A percentile compares a stretch with the other conserved stretches of the same genome.
Conservation (phyloP, 208 protist species). For the Zelonia costaricensis region DNA sequence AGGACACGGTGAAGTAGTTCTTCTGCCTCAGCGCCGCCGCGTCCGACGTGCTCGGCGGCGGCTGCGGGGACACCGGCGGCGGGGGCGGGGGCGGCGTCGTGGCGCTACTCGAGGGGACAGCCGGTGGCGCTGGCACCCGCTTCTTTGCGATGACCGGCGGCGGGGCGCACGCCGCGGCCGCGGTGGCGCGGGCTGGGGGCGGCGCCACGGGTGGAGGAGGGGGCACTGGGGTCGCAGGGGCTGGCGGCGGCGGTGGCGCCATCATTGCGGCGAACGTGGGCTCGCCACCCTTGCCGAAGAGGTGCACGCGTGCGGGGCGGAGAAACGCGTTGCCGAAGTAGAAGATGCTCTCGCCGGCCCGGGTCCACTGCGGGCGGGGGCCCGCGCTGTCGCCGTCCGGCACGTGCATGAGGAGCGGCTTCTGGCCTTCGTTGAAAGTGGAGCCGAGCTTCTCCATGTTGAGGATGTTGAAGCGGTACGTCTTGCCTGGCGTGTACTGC, state of each 20-base stretch:
- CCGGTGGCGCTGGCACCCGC: neutral
- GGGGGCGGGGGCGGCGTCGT: neutral
- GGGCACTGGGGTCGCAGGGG: neutral
- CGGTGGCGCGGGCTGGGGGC: slow-evolving; percentile 1
- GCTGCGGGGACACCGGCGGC: neutral
- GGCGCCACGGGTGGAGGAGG: neutral
- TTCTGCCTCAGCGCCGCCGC: slow-evolving; percentile 16
- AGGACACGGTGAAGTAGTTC: slow-evolving; percentile 93
- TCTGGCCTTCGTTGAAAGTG: slow-evolving; percentile 96
- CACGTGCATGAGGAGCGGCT: slow-evolving; percentile 90
- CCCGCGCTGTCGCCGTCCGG: slow-evolving; percentile 6
- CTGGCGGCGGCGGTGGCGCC: neutral
- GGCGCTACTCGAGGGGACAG: neutral
- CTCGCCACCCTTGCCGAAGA: slow-evolving; percentile 23
- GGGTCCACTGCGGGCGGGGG: slow-evolving; percentile 41
- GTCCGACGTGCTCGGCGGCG: slow-evolving; percentile 4
- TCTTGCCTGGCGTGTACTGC: slow-evolving; percentile 57
- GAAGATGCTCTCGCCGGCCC: slow-evolving; percentile 72
- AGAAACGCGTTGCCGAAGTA: slow-evolving; percentile 84
- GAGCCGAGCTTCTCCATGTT: slow-evolving; percentile 96
- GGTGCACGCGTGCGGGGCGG: slow-evolving; percentile 44
- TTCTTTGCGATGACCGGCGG: slow-evolving; percentile 21
- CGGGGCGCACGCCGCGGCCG: slow-evolving; percentile 6
- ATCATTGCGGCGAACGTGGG: no score
- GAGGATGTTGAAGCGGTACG: slow-evolving; percentile 96